Evolutionary conservation across 2,329 filamentous ascomycete species (phyloP), one percentile per base, ranked within the genome.

Genomic region (Hirsutella minnesotensis): DNA sequence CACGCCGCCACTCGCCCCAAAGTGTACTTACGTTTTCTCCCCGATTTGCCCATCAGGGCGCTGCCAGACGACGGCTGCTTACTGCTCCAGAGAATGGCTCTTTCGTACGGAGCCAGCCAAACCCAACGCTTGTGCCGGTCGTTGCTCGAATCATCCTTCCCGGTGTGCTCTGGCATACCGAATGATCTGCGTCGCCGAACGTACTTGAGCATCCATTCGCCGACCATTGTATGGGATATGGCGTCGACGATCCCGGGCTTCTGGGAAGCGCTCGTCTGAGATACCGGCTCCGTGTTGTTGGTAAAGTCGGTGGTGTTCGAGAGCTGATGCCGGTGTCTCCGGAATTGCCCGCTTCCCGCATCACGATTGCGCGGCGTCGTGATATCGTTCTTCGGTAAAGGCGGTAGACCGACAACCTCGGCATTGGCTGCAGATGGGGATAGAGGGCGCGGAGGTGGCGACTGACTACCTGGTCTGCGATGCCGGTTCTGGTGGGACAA

Each of bases 191-290:
- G 79, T 59, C 86, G 77, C 41, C 86, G 76, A 29, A 90, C 83
- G 55, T 94, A 92, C 62, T 94, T 94, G 69, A 82, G 89, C 85
- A 94, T 90, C 84, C 86, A 92, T 56, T 96, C 92, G 31, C 92
- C 92, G 24, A 98, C 87, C 92, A 98, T 98, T 0, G 90, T 94
- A 57, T 94, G 89, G 2, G 92, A 89, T 61, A 98, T 96, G 3
- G 92, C 88, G 65, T 96, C 92, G 5, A 98, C 90, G 13, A 96
- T 86, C 37, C 80, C 83, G 0, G 83, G 83, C 36, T 81, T 77
- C 51, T 87, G 81, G 24, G 77, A 72, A 10, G 70, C 66, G 51
- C 72, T 79, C 35, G 68, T 72, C 43, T 72, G 67, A 75, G 49
- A 64, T 55, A 47, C 64, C 58, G 44, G 52, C 29, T 63, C 61